Conservation (phyloP, 495 filamentous ascomycete genomes). For the Penicillium paxilli region DNA sequence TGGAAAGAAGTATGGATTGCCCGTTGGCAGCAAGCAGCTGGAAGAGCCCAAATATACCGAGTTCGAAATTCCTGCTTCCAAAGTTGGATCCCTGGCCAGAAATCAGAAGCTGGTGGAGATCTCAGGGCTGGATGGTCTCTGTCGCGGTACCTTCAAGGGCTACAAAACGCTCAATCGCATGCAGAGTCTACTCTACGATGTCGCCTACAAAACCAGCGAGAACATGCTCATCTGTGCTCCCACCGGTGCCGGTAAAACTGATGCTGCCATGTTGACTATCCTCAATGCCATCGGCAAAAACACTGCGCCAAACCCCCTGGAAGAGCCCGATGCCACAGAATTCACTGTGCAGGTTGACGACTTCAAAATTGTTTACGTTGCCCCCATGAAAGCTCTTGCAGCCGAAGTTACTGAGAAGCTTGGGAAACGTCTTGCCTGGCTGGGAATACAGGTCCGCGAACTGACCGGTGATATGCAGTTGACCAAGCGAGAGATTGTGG, state of each 20-base stretch:
- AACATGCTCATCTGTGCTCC: conserved; percentile 99
- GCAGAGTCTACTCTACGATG: conserved; percentile 94
- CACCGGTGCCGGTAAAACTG: conserved; percentile 98
- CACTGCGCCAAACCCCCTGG: conserved; percentile 71
- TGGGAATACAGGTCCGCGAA: conserved; percentile 86
- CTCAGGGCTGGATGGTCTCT: conserved; percentile 82
- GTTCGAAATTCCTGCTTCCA: conserved; percentile 77
- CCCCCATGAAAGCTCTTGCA: conserved; percentile 83
- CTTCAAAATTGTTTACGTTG: conserved; percentile 66
- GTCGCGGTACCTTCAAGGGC: conserved; percentile 86
- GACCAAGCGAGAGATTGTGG: conserved; percentile 91
- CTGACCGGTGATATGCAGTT: conserved; percentile 98
- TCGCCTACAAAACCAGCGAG: conserved; percentile 92
- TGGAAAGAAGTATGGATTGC: conserved; percentile 77
- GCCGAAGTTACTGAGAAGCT: conserved; percentile 96
- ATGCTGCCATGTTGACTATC: conserved; percentile 96
- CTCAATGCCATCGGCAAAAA: conserved; percentile 88
- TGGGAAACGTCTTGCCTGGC: conserved; percentile 88
- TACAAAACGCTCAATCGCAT: conserved; percentile 95
- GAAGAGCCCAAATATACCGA: conserved; percentile 81
- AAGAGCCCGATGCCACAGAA: conserved; percentile 69
- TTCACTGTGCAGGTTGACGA: conserved; percentile 78
- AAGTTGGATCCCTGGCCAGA: conserved; percentile 68
- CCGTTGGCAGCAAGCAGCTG: conserved; percentile 60
- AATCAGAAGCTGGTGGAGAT: conserved; percentile 77